A percentile compares a stretch with the other conserved stretches of the same genome.
These are phyloP conservation scores for Coffea humblotiana DNA, from an alignment of 305 asterid species.

Conservation along the genomic window DNA sequence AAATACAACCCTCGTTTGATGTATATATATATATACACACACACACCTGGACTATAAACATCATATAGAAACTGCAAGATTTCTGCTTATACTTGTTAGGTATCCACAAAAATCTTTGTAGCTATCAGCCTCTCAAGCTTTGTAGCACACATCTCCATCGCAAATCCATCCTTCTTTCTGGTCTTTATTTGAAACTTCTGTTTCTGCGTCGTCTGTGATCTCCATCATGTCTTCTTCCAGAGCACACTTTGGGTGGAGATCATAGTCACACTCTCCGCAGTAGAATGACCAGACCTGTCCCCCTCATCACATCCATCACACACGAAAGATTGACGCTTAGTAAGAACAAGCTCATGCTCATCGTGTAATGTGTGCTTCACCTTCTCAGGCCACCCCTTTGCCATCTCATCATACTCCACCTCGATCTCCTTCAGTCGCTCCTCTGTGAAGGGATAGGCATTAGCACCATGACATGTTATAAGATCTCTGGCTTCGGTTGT, in stretches of 20 bases:
- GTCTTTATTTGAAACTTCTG: constrained; percentile 8
- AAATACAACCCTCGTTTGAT: constrained; percentile 28
- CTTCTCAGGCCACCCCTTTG: constrained; percentile 72
- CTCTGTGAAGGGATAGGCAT: constrained; percentile 77
- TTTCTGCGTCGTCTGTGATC: background rate
- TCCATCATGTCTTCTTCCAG: constrained; percentile 28
- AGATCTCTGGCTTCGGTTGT: constrained; percentile 57
- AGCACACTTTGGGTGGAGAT: constrained; percentile 69
- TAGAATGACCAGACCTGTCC: constrained; percentile 67
- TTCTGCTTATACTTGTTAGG: background rate
- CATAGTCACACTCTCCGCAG: constrained; percentile 61
- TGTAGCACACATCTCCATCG: constrained; percentile 28
- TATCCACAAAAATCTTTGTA: background rate
- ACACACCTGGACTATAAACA: background rate
- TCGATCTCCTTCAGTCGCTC: constrained; percentile 75
- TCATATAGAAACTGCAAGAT: background rate
- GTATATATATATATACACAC: too few relatives aligned
- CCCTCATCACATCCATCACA: constrained; percentile 65
- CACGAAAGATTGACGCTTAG: constrained; percentile 34
- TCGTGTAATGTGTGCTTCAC: constrained; percentile 39
- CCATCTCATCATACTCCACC: constrained; percentile 55
- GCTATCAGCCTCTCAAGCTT: constrained; percentile 7
- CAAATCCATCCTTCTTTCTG: constrained; percentile 24
- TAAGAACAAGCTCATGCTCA: constrained; percentile 63
- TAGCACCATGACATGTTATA: constrained; percentile 53